Conservation (phyloP, 192 early-diverging fungal species). For the Coemansia sp. region DNA sequence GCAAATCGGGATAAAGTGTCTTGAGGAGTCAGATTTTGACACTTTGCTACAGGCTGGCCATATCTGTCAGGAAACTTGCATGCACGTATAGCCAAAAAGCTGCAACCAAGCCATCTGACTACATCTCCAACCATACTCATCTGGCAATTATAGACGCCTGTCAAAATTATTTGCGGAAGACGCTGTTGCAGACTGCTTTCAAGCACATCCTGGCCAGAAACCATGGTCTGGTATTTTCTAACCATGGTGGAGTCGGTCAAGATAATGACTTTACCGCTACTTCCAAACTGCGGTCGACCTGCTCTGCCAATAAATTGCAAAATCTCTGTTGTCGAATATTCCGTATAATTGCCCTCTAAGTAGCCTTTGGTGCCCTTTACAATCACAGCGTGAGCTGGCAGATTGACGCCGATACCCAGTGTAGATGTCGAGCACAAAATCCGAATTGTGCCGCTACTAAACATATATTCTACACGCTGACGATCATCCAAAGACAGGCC, state of each 20-base stretch:
- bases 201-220: slow-evolving; percentile 57
- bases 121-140: slow-evolving; percentile 30
- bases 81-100: slow-evolving; percentile 23
- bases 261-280: slow-evolving; percentile 63
- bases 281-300: slow-evolving; percentile 71
- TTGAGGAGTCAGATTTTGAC: too few species aligned
- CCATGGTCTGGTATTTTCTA: slow-evolving; percentile 55
- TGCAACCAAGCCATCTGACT: slow-evolving; percentile 31
- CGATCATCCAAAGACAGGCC: slow-evolving; percentile 53
- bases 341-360: slow-evolving; percentile 41
- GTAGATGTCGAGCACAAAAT: slow-evolving; percentile 75
- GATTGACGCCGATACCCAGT: slow-evolving; percentile 73
- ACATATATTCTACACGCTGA: slow-evolving; percentile 54
- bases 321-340: slow-evolving; percentile 63
- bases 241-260: slow-evolving; percentile 52
- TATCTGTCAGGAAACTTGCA: slow-evolving; percentile 17
- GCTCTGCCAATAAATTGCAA: slow-evolving; percentile 78
- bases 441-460: slow-evolving; percentile 48
- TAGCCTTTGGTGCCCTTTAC: slow-evolving; percentile 63
- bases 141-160: slow-evolving; percentile 28
- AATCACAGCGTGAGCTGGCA: slow-evolving; percentile 72
- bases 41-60: background rate
- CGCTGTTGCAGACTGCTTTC: slow-evolving; percentile 65
- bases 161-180: slow-evolving; percentile 52
- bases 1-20: background rate